Evolutionary conservation across 805 yeast genomes (phyloP), one percentile per base, ranked within the genome.

Genomic region (Candida dajiaensis): DNA sequence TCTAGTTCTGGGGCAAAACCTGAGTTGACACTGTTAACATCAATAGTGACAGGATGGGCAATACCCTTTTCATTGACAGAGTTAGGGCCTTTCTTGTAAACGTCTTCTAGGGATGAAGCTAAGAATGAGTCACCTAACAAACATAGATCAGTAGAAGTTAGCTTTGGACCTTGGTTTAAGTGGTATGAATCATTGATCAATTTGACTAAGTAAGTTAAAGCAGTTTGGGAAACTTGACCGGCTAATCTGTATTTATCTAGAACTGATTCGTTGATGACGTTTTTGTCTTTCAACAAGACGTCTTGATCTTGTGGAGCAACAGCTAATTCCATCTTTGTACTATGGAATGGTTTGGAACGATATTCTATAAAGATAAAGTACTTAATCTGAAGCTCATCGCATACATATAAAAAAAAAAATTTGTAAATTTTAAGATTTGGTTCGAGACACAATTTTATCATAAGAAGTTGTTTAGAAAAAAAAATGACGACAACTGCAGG

Each of bases 1-100:
- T 81, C 89, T 44, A 85, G 65, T 65, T 89, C 97, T 38, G 99
- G 99, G 28, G 95, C 74, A 66, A 85, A 87, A 11, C 96, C 96
- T 47, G 71, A 66, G 20, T 83, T 78, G 45, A 86, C 74, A 61
- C 86, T 89, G 63, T 88, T 86, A 44, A 86, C 83, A 67, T 89
- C 95, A 51, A 94, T 79, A 44, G 87, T 77, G 16, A 89, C 89
- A n/a, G 99, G 99, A 50, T 77, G 78, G 10, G 97, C 87, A 62
- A 94, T 86, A 49, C 98, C 97, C 68, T 85, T 89, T 71, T 94
- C 99, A 54, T 77, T 74, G 26, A 83, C 84, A 42, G 74, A 73
- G 53, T 74, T 74, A 2, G 60, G 42, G 28, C 69, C 71, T 55
- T 70, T 70, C 56, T 71, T 82, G 67, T 78, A 90, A 28, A 76